Conservation (phyloP, 805 yeast genomes). For the Scheffersomyces lignosus region DNA sequence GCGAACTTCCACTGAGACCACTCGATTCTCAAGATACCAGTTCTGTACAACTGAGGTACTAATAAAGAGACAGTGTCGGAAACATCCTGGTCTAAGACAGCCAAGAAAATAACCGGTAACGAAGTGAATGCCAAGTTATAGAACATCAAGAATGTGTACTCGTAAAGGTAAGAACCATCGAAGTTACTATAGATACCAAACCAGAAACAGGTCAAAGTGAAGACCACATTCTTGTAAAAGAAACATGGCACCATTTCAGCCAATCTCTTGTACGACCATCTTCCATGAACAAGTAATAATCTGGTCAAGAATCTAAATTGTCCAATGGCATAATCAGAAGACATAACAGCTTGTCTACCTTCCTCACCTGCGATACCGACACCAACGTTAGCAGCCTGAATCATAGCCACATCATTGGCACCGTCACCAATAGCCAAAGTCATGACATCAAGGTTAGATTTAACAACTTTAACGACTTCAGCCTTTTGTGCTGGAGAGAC, state of each 20-base stretch:
- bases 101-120: conserved; percentile 74
- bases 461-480: conserved; percentile 77
- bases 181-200: conserved; percentile 71
- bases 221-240: conserved; percentile 76
- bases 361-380: conserved; percentile 92
- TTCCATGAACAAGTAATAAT: conserved; percentile 72
- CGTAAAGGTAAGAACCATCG: conserved; percentile 78
- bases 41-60: conserved; percentile 72
- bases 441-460: conserved; percentile 73
- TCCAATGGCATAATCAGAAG: conserved; percentile 83
- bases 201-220: conserved; percentile 76
- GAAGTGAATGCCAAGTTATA: conserved; percentile 84
- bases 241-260: conserved; percentile 83
- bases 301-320: conserved; percentile 74
- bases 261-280: conserved; percentile 83
- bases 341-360: conserved; percentile 88
- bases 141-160: conserved; percentile 77
- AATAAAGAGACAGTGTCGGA: conserved; percentile 64
- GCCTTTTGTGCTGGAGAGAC: conserved; percentile 90
- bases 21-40: conserved; percentile 71
- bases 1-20: conserved; percentile 70
- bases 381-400: conserved; percentile 84
- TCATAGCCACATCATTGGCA: conserved; percentile 88
- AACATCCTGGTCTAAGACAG: conserved; percentile 81
- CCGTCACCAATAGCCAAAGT: conserved; percentile 89